Evolutionary conservation across 768 basidiomycete genomes (phyloP), one percentile per base, ranked within the genome.

Genomic region (Lactarius pseudohatsudake): DNA sequence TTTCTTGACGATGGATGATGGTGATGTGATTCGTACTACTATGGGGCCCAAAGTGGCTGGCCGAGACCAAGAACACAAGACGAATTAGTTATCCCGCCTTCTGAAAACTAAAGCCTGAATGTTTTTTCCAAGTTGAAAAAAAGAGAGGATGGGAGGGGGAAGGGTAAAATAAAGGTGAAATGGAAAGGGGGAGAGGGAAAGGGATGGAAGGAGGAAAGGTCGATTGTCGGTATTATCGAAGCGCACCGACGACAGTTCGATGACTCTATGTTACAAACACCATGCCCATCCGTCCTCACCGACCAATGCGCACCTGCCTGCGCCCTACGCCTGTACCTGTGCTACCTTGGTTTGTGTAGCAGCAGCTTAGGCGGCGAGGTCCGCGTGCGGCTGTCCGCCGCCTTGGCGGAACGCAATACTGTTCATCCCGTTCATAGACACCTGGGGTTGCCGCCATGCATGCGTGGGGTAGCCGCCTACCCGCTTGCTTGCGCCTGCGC

Each of bases 311-410:
- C 47, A 30, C 65, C 61, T 16, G 65, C 65, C 61, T 20, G 65
- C 57, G 15, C 65, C 61, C 43, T 72, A 62, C 3, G 58, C 43
- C 18, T 73, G 70, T 3, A 70, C 56, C 9, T 28, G 28, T 28
- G 28, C 26, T 58, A 16, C 64, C 62, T 36, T 64, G 57, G 2
- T 57, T 38, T 64, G 57, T 26, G 26, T 26, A 26, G 26, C 26
- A 1, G 55, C 60, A 8, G 47, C 32, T 7, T 45, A 20, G 2
- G 38, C 40, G 15, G 13, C 16, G 15, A 67, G 34, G 20, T 47
- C 5, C 36, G 36, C 45, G 22, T 56, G 62, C 26, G 26, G 47
- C 22, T 61, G 61, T 4, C 47, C 65, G 56, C 53, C 57, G 20
- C 40, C 9, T 28, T 58, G 57, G 22, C 34, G 57, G 40, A 63